Base-by-base conservation (phyloP, 169 alveolate species). In the Eimeria acervulina region DNA sequence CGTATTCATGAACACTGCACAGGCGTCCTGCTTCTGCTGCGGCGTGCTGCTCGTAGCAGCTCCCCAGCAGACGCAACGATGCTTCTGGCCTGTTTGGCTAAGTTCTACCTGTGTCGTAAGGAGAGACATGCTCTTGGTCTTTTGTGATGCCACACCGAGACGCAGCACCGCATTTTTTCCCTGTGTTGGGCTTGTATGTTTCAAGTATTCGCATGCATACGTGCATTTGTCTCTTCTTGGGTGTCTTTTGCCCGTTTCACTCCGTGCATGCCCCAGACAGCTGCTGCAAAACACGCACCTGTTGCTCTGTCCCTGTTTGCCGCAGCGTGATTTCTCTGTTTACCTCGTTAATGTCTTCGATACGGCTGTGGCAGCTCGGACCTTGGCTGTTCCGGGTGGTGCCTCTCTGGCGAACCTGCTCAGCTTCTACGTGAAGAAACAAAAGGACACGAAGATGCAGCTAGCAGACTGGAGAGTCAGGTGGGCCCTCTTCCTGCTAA, bases 281-380 rank as follows among this genome's bases (percentile, higher is more conserved):
- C 76, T 33, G 93, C 93, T 59, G 47, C 63, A 23, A 2, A 36
- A n/a, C 42, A 15, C 52, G 28, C 44, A 7, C n/a, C 59, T 83
- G 55, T 83, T 42, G 63, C 74, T 47, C 74, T 70, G 28, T 33
- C 31, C 51, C 2, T 68, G 42, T 21, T 21, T 68, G 80, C 26
- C 59, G 2, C 98, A 99, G 97, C 97, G 99, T 93, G 99, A 99
- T 97, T 98, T 99, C 95, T 98, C 99, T 51, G 97, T 99, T 28
- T 98, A 98, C 96, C 97, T 99, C 15, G 99, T 98, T 26, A 98
- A 98, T 96, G 96, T 99, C 98, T 99, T 98, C 90, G 99, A 99
- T 96, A 99, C 99, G 1, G 98, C 98, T 28, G 97, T 97, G 93
- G 99, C 99, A 17, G 99, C 99, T 19, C 97, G 99, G 95, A 96